Evolutionary conservation across 1,139 yeast genomes (phyloP).

Genomic region (Protomyces pachydermus): DNA sequence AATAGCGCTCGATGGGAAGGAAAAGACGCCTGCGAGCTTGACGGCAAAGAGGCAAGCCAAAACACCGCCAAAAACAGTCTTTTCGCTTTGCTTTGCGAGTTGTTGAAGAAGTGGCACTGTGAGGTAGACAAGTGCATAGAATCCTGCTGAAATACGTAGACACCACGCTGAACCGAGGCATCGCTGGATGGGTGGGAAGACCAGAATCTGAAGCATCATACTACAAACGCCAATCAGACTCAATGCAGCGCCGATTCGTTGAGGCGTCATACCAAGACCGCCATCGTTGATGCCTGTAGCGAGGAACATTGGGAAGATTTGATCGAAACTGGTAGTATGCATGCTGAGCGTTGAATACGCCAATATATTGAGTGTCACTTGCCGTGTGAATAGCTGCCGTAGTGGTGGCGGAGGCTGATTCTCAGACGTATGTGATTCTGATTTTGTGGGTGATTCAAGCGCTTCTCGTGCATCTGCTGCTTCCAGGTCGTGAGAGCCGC

Average conservation of each 20-base stretch:
- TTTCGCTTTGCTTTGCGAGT: constrained; percentile 5
- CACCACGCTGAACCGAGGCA: constrained; percentile 21
- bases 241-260: constrained; percentile 16
- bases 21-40: constrained; percentile 32
- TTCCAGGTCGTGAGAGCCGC: constrained; percentile 11
- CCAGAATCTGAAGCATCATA: constrained; percentile 21
- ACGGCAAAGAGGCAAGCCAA: constrained; percentile 31
- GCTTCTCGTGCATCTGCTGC: not conserved
- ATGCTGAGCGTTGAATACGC: constrained; percentile 3
- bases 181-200: constrained; percentile 21
- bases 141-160: constrained; percentile 17
- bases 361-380: constrained; percentile 11
- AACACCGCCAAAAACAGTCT: constrained; percentile 18
- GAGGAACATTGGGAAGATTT: constrained; percentile 26
- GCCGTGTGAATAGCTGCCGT: constrained; percentile 18
- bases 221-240: constrained; percentile 18
- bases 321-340: constrained; percentile 25
- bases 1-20: constrained; percentile 37
- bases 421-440: constrained; percentile 44
- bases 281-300: constrained; percentile 22
- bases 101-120: constrained; percentile 46
- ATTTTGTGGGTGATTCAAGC: constrained; percentile 45
- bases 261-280: constrained; percentile 22
- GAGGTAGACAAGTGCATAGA: constrained; percentile 42
- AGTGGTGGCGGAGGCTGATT: constrained; percentile 47